A percentile compares a stretch with the other conserved stretches of the same genome.
Evolutionary conservation across 257 asterid species (phyloP).

Genomic region (Marsdenia floribunda): DNA sequence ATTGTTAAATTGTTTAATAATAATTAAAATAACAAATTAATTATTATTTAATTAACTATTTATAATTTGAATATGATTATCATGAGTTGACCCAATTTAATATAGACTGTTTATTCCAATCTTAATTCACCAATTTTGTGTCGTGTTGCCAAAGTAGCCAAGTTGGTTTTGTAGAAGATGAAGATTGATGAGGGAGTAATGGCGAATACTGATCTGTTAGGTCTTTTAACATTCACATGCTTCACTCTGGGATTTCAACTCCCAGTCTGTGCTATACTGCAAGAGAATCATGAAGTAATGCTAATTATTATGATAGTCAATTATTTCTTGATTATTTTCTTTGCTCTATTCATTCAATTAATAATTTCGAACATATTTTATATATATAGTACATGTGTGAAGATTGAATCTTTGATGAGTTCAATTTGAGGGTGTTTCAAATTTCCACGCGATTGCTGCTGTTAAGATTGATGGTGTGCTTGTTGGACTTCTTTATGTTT

Average conservation of each 20-base stretch:
- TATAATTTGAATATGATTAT: too few species aligned
- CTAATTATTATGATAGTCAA: background rate
- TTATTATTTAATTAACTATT: too few species aligned
- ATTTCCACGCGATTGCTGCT: background rate
- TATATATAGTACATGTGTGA: background rate
- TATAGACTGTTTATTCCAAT: too few species aligned
- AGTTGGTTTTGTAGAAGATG: background rate
- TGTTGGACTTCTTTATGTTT: background rate
- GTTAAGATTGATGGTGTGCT: background rate
- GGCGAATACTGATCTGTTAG: background rate
- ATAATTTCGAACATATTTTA: background rate
- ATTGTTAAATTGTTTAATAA: too few species aligned
- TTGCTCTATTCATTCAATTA: background rate
- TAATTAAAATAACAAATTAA: too few species aligned
- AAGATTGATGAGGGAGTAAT: background rate
- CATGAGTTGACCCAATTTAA: too few species aligned
- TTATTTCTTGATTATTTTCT: background rate
- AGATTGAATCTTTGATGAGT: background rate
- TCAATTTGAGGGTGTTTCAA: background rate
- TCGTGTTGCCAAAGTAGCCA: too few species aligned
- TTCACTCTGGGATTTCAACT: background rate
- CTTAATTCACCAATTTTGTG: too few species aligned
- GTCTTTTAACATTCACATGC: background rate
- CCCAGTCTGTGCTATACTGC: background rate
- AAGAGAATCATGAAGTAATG: background rate